Conservation (phyloP, 345 rosid genomes). For the Anastatica hierochuntica region DNA sequence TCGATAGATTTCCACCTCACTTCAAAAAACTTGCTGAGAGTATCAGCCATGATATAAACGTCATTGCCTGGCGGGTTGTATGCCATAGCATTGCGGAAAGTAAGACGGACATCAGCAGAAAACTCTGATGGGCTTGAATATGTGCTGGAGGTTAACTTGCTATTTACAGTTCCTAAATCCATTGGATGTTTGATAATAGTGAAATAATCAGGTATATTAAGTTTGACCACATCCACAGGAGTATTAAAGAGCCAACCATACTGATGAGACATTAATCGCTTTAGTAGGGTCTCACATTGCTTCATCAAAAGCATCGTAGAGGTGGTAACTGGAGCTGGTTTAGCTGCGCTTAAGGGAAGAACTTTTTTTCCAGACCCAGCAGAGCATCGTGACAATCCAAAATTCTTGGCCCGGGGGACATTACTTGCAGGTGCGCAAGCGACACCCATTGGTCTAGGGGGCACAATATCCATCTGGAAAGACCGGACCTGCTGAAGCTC, state of each 20-base stretch:
- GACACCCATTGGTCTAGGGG: constrained; percentile 28
- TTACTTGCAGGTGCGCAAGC: constrained; percentile 40
- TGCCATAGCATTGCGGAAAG: constrained; percentile 71
- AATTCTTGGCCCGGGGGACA: constrained; percentile 25
- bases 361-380: constrained; percentile 48
- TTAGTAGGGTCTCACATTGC: constrained; percentile 55
- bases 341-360: constrained; percentile 3
- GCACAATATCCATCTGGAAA: constrained; percentile 38
- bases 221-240: constrained; percentile 69
- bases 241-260: constrained; percentile 59
- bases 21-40: constrained; percentile 59
- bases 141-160: constrained; percentile 41
- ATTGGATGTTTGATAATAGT: constrained; percentile 71
- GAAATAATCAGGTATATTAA: constrained; percentile 70
- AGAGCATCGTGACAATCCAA: constrained; percentile 36
- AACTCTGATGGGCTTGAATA: constrained; percentile 50
- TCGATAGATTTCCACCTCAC: constrained; percentile 70
- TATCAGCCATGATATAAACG: constrained; percentile 59
- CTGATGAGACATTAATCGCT: constrained; percentile 56
- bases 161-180: constrained; percentile 85
- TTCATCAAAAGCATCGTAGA: constrained; percentile 41
- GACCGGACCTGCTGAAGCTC: constrained; percentile 56
- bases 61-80: constrained; percentile 79
- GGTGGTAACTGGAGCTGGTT: constrained; percentile 24
- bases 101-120: constrained; percentile 74